Evolutionary conservation across 345 rosid species (phyloP), one percentile per base, ranked within the genome.

Genomic region (Hirschfeldia incana): DNA sequence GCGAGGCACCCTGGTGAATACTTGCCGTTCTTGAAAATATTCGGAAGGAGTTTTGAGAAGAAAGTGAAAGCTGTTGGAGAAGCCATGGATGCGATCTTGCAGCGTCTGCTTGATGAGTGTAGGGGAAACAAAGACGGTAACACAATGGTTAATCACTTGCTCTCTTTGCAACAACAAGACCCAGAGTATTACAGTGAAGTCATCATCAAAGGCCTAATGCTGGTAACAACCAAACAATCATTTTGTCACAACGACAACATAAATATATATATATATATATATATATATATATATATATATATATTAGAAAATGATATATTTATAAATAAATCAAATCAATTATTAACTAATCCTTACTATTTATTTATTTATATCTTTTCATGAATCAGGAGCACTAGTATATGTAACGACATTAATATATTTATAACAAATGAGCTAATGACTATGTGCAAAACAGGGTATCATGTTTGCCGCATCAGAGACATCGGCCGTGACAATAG

Each of bases 181-280:
- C 89, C 90, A 1, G 80, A 80, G 5, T 77, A 79, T 57, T 88
- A 84, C 53, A 83, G 88, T 0, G 88, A 89, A 51, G 73, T 83
- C 49, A 83, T 78, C 42, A 85, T 87, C 77, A 89, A 89, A 83
- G 90, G 89, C 9, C 79, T 89, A 0, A 68, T 76, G 65, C 30
- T 76, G 81, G 84, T 81, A 66, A 53, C 46, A 9, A 39, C 46
- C 13, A 44, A 44, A 44, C 51, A 44, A 15, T 44, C 51, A 44
- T 11, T 44, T 44, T 44, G 51, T 39, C 46, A 39, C 13, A 39
- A 39, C 46, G 46, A 39, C 15, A 44, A 44, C 6, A 44, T 44
- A 11, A 44, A 39, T 10, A 8, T 39, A 39, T 33, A 33, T 4
- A 33, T 33, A 33, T 33, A 33, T 33, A n/a, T n/a, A n/a, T n/a